These are phyloP conservation scores for Naganishia sp. DNA, from an alignment of 1,284 basidiomycete genomes.

Conservation along the genomic window DNA sequence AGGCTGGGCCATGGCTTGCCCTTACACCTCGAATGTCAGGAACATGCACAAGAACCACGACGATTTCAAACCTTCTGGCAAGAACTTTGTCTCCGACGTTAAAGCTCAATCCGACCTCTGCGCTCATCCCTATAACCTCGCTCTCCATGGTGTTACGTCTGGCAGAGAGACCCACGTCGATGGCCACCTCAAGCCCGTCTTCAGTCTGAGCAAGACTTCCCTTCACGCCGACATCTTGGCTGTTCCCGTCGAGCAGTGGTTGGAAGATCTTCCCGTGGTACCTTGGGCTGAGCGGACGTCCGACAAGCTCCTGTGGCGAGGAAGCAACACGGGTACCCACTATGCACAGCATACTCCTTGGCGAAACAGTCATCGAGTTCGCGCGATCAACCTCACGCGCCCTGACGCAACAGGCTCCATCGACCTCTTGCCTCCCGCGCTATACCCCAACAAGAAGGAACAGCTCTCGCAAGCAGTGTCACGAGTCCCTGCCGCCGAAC, in stretches of 20 bases:
- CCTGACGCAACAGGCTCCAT: slow-evolving; percentile 7
- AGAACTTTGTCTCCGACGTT: slow-evolving; percentile 47
- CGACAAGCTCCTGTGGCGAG: slow-evolving; percentile 47
- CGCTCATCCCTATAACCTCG: slow-evolving; percentile 43
- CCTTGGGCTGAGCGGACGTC: slow-evolving; percentile 44
- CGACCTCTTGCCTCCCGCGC: slow-evolving; percentile 27
- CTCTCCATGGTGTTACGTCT: slow-evolving; percentile 44
- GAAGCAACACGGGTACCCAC: slow-evolving; percentile 47
- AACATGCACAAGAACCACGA: background rate
- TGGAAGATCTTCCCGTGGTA: slow-evolving; percentile 36
- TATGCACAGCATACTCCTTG: slow-evolving; percentile 40
- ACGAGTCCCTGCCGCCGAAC: slow-evolving; percentile 4
- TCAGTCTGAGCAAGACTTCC: slow-evolving; percentile 47
- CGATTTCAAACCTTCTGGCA: slow-evolving; percentile 31
- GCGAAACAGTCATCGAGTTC: slow-evolving; percentile 45
- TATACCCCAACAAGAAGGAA: background rate
- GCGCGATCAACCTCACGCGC: slow-evolving; percentile 39
- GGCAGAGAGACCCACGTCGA: slow-evolving; percentile 40
- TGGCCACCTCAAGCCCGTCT: slow-evolving; percentile 42
- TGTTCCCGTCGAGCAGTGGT: slow-evolving; percentile 51
- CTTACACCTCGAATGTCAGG: slow-evolving; percentile 22
- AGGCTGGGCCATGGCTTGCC: slow-evolving; percentile 28
- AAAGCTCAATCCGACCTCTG: slow-evolving; percentile 45
- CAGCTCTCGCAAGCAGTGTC: slow-evolving; percentile 16
- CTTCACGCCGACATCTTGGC: slow-evolving; percentile 50